Base-by-base conservation (phyloP, 2,329 filamentous ascomycete genomes). In the Aspergillus melleus region DNA sequence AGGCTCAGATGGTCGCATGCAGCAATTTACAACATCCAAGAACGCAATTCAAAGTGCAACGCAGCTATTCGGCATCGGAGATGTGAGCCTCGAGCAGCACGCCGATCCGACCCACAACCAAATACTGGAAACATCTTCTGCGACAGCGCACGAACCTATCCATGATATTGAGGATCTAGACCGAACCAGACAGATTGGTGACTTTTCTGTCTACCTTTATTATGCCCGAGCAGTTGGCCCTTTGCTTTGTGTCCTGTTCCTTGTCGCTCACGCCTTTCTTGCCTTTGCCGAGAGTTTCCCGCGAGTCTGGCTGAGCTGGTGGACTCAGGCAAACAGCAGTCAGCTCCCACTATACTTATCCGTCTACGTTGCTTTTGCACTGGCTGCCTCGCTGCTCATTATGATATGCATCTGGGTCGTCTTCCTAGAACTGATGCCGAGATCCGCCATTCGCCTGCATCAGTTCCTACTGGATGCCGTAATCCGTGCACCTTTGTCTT, bases 261-360 rank as follows among this genome's bases (percentile, higher is more conserved):
- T 36, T 14, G 11, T 36, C 14, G 32, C 32, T 14, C 32, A 36
- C 11, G 32, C 32, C 32, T 36, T 36, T 11, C 14, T 36, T 14
- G 32, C 32, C 32, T 36, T 36, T 14, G 32, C 32, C 10, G 32
- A 36, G 32, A 36, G 14, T 16, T 52, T 50, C 53, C 56, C 57
- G n/a, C 57, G 30, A 22, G 39, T 53, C 4, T 58, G 55, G 0
- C 62, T 80, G 0, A 76, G 79, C 0, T 79, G 80, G 57, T 52
- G 49, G 57, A 52, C 49, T 11, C 20, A 55, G 32, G 52, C 53
- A 19, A 24, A 29, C 5, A 42, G 51, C n/a, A 6, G 6, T 11
- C 19, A 57, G 9, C 30, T 44, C 32, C n/a, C 47, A n/a, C 22
- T 51, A 6, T 57, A 52, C 12, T n/a, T 52, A 10, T 46, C 42